Evolutionary conservation across 2,329 filamentous ascomycete species (phyloP).

Genomic region (Claviceps sp.): DNA sequence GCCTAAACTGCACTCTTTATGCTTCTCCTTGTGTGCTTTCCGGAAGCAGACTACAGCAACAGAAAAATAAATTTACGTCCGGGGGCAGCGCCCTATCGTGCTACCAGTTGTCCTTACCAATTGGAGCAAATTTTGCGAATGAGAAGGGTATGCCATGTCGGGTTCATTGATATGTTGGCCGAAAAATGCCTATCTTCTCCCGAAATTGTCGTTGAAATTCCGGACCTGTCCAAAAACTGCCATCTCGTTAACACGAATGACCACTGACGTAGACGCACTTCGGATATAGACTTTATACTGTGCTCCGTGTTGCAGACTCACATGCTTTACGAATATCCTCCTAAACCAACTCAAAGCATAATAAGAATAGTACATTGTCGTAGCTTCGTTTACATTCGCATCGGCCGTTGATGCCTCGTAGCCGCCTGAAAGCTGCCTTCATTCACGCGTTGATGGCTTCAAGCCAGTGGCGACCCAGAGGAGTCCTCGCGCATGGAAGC

Average conservation of each 20-base stretch:
- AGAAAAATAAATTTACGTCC: not conserved
- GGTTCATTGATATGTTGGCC: not conserved
- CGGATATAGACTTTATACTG: no score
- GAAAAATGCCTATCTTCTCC: not conserved
- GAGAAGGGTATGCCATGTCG: not conserved
- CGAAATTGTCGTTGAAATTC: not conserved
- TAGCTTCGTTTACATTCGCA: not conserved
- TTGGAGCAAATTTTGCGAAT: not conserved
- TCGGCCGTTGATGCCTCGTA: not conserved
- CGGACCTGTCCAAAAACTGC: not conserved
- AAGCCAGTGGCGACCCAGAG: not conserved
- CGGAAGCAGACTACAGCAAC: not conserved
- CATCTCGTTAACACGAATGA: not conserved
- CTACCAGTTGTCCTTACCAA: not conserved
- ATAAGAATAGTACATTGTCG: not conserved
- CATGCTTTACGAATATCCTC: not conserved
- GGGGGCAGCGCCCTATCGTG: not conserved
- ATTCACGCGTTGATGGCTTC: not conserved
- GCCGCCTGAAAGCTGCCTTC: not conserved
- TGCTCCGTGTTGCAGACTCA: not conserved
- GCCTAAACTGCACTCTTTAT: not conserved
- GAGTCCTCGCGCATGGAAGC: conserved; percentile 8
- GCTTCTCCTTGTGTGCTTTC: not conserved
- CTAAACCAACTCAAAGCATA: not conserved
- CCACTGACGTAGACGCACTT: not conserved